A percentile compares a stretch with the other conserved stretches of the same genome.
Evolutionary conservation across 2,329 filamentous ascomycete species (phyloP).

Genomic region (Aspergillus terreus): DNA sequence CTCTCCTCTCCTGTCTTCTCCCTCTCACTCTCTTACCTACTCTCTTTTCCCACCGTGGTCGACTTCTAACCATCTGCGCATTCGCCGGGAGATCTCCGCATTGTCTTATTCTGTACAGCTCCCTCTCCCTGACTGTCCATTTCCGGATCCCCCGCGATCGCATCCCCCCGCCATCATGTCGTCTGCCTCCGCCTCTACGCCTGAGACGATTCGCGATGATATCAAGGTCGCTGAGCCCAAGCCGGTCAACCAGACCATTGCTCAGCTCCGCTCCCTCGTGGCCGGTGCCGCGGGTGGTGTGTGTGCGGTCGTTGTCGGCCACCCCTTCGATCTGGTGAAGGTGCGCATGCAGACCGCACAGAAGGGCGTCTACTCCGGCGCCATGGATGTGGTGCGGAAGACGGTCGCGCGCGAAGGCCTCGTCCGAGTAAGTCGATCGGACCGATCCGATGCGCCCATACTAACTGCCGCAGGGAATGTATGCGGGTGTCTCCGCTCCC

Average conservation of each 20-base stretch:
- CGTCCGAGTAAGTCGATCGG: slow-evolving; percentile 43
- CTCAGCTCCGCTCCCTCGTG: slow-evolving; percentile 72
- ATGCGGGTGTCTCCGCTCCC: slow-evolving; percentile 94
- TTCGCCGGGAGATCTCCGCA: neutral
- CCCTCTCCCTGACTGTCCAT: slow-evolving; percentile 1
- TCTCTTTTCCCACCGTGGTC: neutral
- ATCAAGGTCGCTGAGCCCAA: slow-evolving; percentile 26
- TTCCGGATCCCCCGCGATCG: slow-evolving; percentile 1
- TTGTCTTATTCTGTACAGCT: neutral
- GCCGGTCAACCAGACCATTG: slow-evolving; percentile 46
- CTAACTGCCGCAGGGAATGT: slow-evolving; percentile 62
- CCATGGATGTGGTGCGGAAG: slow-evolving; percentile 86
- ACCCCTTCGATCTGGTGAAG: slow-evolving; percentile 97
- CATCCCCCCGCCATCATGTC: slow-evolving; percentile 23
- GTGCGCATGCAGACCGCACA: slow-evolving; percentile 95
- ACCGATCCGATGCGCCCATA: neutral
- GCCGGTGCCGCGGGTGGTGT: slow-evolving; percentile 92
- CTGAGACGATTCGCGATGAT: slow-evolving; percentile 28
- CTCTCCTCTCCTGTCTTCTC: neutral
- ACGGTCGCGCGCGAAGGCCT: slow-evolving; percentile 84
- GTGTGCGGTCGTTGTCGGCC: slow-evolving; percentile 89
- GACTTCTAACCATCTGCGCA: too few relatives aligned
- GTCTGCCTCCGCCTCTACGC: slow-evolving; percentile 23
- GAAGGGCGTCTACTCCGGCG: slow-evolving; percentile 83
- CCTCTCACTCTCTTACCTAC: slow-evolving; percentile 2